Conservation (phyloP, 495 filamentous ascomycete species). For the Saxispiralis lemnorum region DNA sequence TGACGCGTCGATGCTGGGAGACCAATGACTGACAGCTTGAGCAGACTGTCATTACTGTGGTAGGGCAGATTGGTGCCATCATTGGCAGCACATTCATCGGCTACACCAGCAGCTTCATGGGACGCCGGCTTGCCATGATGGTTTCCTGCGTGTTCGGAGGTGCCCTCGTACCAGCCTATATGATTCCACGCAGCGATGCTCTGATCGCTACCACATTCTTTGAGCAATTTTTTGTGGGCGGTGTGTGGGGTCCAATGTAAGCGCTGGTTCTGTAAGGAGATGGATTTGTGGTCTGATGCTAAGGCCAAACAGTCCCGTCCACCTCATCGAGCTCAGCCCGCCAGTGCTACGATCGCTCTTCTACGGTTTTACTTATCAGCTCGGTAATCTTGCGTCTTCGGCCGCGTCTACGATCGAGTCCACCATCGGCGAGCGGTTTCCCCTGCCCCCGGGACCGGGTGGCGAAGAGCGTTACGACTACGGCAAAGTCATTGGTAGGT, state of each 20-base stretch:
- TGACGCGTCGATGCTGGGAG: too few relatives aligned
- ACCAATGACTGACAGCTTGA: too few relatives aligned
- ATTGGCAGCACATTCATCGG: constrained; percentile 24
- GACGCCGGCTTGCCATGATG: constrained; percentile 26
- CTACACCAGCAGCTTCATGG: constrained; percentile 24
- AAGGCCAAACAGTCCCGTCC: constrained; percentile 9
- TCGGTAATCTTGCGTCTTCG: constrained; percentile 26
- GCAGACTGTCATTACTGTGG: constrained; percentile 24
- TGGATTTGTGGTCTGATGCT: background rate
- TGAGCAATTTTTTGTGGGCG: constrained; percentile 25
- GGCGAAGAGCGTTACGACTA: constrained; percentile 23
- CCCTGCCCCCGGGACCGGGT: constrained; percentile 14
- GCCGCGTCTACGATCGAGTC: constrained; percentile 27
- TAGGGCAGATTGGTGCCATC: constrained; percentile 24
- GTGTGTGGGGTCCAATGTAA: constrained; percentile 22
- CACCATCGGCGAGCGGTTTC: constrained; percentile 25
- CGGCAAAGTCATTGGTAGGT: constrained; percentile 11
- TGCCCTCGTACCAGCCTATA: constrained; percentile 23
- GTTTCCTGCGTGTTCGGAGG: constrained; percentile 22
- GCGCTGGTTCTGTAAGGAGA: background rate
- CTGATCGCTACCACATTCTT: constrained; percentile 25
- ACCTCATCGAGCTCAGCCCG: constrained; percentile 25
- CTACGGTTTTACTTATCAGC: constrained; percentile 26
- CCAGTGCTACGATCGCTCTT: constrained; percentile 21
- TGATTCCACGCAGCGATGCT: constrained; percentile 20